A percentile compares a stretch with the other conserved stretches of the same genome.
Evolutionary conservation across 257 asterid species (phyloP).

Genomic region (Solanum rostratum): DNA sequence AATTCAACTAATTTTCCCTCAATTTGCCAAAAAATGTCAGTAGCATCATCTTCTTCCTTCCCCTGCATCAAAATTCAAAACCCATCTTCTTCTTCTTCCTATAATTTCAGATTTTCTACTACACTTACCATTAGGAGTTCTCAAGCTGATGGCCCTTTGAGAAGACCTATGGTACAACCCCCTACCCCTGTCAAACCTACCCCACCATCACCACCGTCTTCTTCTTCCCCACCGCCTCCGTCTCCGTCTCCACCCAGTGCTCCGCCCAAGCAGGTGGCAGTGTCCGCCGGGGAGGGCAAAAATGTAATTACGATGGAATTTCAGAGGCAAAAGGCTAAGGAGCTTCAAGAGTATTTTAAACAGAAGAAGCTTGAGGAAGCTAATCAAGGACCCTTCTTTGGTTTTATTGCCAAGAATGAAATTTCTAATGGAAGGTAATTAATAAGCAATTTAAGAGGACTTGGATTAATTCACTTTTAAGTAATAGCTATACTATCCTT

Average conservation of each 20-base stretch:
- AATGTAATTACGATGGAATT: conserved; percentile 65
- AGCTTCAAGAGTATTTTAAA: conserved; percentile 85
- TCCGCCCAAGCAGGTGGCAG: conserved; percentile 35
- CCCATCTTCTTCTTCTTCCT: conserved; percentile 21
- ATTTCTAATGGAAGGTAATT: conserved; percentile 87
- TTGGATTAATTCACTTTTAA: not conserved
- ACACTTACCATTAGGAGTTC: conserved; percentile 46
- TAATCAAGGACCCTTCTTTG: conserved; percentile 87
- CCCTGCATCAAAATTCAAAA: conserved; percentile 41
- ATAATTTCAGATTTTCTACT: conserved; percentile 35
- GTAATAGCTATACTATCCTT: not conserved
- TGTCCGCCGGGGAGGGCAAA: conserved; percentile 27
- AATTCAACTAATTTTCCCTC: not conserved
- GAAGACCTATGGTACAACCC: conserved; percentile 26
- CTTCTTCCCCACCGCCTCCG: conserved; percentile 9
- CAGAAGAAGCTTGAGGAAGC: conserved; percentile 82
- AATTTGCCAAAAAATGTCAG: conserved; percentile 18
- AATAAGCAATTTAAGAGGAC: not conserved
- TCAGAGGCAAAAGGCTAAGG: conserved; percentile 96
- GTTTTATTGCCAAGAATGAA: conserved; percentile 82
- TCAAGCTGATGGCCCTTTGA: conserved; percentile 80
- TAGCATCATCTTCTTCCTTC: conserved; percentile 40
- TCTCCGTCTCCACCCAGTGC: conserved; percentile 22
- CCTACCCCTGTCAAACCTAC: conserved; percentile 71
- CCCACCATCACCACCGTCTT: conserved; percentile 45